Base-by-base conservation (phyloP, 495 filamentous ascomycete genomes). In the Lasiosphaeria miniovina region DNA sequence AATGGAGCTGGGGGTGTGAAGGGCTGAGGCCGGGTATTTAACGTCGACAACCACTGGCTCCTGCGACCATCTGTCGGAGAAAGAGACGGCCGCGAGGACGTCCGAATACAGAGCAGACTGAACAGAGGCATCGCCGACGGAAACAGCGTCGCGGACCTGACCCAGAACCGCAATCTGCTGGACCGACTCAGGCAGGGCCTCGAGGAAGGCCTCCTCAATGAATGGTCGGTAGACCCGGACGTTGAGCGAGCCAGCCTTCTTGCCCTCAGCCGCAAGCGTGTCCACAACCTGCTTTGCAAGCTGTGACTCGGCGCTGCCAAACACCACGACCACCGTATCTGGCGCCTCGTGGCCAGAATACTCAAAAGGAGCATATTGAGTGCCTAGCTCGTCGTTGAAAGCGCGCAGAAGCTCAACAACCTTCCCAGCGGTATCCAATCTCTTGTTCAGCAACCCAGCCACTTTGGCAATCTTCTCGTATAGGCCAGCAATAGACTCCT, bases 151-250 rank as follows among this genome's bases (percentile, higher is more conserved):
- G 38, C 72, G 43, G 35, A 86, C 83, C 62, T 87, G 84, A n/a
- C 84, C 84, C 40, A 87, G 73, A 38, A 86, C 83, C 76, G 86
- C 86, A 57, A 98, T 80, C 31, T 78, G 87, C 74, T 83, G 85
- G 40, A 86, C 86, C 24, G 88, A 88, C 65, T 83, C 77, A 8
- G 94, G 92, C 11, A 98, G 80, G 3, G 82, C 83, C 45, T 86
- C 83, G 52, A 97, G 79, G 79, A 98, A 98, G 55, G 89, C 90
- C 65, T 94, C 89, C 75, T 98, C 94, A 33, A 91, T 84, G 70
- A 98, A 98, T 2, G 94, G 94, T 35, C 92, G 84, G 78, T 97
- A 98, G 53, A 98, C 82, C 57, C 94, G 88, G 52, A 98, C 93
- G 63, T 89, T 92, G 65, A 98, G 77, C 17, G 92, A 90, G 60